A percentile compares a stretch with the other conserved stretches of the same genome.
Evolutionary conservation across 768 basidiomycete genomes (phyloP).

Genomic region (Sarcodon sp.): DNA sequence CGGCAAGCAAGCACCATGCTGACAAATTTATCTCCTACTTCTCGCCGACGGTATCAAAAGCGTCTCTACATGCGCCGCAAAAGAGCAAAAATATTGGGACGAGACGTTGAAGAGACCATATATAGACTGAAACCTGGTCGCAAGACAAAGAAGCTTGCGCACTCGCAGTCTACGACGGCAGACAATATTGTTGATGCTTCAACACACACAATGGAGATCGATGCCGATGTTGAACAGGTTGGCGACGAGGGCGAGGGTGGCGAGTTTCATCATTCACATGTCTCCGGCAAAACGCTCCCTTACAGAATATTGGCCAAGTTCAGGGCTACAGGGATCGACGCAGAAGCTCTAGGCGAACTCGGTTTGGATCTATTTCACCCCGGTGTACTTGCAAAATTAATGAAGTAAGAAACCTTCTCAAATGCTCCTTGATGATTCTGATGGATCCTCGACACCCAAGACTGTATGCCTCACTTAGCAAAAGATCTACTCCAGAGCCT

Average conservation of each 20-base stretch:
- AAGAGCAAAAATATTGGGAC: conserved; percentile 36
- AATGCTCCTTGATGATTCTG: background rate
- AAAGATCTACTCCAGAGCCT: conserved; percentile 12
- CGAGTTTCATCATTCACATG: conserved; percentile 7
- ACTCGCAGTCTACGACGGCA: background rate
- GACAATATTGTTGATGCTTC: conserved; percentile 1
- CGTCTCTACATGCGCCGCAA: conserved; percentile 64
- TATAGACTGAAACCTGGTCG: conserved; percentile 28
- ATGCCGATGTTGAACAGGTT: background rate
- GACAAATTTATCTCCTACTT: conserved; percentile 25
- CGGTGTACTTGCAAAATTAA: conserved; percentile 21
- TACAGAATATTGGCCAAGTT: conserved; percentile 32
- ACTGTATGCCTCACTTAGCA: conserved; percentile 17
- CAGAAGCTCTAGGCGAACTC: conserved; percentile 23
- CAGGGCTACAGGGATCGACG: conserved; percentile 30
- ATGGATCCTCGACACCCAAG: conserved; percentile 5
- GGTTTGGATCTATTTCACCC: conserved; percentile 40
- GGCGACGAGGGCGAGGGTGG: background rate
- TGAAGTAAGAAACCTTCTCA: conserved; percentile 21
- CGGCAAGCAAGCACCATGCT: too few species aligned
- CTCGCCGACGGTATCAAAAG: conserved; percentile 45
- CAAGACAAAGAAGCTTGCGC: conserved; percentile 10
- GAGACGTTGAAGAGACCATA: conserved; percentile 12
- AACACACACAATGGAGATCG: background rate
- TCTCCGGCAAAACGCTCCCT: conserved; percentile 19